These are phyloP conservation scores for Polytrichum formosum DNA, from an alignment of 225 moss, liverwort and hornwort genomes.

Conservation along the genomic window DNA sequence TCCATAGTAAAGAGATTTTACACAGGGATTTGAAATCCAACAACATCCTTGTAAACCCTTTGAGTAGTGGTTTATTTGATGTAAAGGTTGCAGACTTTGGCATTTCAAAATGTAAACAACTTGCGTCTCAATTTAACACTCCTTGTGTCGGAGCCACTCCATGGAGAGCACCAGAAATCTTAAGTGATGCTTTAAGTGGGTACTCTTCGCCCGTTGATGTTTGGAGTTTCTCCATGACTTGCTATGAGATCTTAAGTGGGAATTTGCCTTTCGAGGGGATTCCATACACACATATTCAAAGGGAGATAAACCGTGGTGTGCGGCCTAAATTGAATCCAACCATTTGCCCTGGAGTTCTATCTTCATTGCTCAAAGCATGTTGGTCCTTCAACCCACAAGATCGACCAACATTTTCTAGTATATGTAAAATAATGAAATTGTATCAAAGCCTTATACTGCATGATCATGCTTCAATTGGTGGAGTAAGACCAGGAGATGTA, in stretches of 20 bases:
- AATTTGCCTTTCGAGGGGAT: neutral
- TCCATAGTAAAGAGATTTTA: neutral
- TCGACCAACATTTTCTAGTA: neutral
- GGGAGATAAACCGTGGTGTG: neutral
- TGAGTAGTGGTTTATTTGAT: neutral
- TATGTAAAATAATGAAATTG: neutral
- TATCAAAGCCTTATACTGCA: neutral
- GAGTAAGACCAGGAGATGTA: too few species aligned
- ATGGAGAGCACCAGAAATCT: neutral
- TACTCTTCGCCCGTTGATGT: neutral
- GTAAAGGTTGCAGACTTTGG: neutral
- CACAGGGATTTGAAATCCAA: neutral
- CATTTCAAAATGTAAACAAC: neutral
- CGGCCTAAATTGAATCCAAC: neutral
- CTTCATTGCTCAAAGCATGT: neutral
- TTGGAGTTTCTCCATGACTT: neutral
- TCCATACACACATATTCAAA: neutral
- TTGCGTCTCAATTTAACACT: neutral
- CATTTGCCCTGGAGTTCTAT: neutral
- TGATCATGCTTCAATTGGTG: too few species aligned
- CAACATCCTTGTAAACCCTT: neutral
- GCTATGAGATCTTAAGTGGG: neutral
- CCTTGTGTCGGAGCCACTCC: neutral
- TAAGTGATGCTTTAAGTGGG: neutral
- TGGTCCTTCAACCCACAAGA: constrained; percentile 1